Base-by-base conservation (phyloP, 768 basidiomycete species). In the Basidioascus undulatus region DNA sequence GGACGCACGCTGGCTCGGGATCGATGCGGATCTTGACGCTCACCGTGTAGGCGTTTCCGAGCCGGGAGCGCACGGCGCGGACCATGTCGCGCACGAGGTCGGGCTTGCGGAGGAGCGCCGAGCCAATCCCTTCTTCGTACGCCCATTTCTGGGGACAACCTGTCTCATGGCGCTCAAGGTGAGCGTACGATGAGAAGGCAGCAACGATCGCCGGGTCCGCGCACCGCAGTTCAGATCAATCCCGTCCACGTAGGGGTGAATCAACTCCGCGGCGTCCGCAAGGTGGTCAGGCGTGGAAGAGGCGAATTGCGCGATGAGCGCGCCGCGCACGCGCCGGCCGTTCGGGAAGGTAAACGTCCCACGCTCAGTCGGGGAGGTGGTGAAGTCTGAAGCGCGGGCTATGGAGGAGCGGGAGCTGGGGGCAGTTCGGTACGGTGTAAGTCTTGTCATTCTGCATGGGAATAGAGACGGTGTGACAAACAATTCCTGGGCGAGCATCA, bases 11-110 rank as follows among this genome's bases (percentile, higher is more conserved):
- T 5, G 55, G 51, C 46, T 65, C 61, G 10, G 51, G 45, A 51
- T 67, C 65, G 4, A 65, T 55, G 8, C 65, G 49, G 18, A 67
- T 65, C 55, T 67, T 67, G 30, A 67, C 57, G 35, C 55, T 56
- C 24, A 67, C 59, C n/a, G 59, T 59, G 42, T 55, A 65, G n/a
- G 53, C 47, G 51, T 57, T 59, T 0, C 62, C 64, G 25, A 64
- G 48, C 5, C 64, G 49, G 34, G 53, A 59, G 26, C 62, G 58
- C 5, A 63, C 61, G 0, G 53, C 47, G 15, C 57, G 47, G 5
- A 67, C 59, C 48, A 67, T 59, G 44, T 65, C 63, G 11, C 55
- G 51, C 2, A 65, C 62, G 18, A 59, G 41, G 35, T 65, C 60
- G 1, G 65, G 65, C 43, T 65, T 59, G 0, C 65, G 49, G 0